Conservation (phyloP, 768 basidiomycete genomes). For the Hortiboletus campestris region DNA sequence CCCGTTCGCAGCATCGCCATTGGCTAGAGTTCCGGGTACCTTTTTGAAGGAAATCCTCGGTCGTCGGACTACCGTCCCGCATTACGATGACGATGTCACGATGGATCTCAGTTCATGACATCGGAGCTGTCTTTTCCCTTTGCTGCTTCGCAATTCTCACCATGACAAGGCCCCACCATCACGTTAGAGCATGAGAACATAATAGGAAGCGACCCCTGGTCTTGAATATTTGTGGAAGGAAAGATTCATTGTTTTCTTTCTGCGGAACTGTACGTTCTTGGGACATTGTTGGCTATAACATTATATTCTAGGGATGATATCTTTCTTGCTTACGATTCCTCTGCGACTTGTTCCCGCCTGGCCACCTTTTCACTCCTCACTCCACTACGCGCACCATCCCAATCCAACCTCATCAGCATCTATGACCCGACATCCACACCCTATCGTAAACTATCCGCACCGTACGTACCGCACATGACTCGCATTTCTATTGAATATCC, state of each 20-base stretch:
- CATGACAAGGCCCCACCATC: constrained; percentile 2
- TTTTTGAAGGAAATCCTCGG: constrained; percentile 68
- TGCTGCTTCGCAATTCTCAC: not conserved
- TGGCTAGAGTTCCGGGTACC: constrained; percentile 56
- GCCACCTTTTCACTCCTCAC: constrained; percentile 11
- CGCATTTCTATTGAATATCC: constrained; percentile 28
- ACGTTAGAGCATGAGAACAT: constrained; percentile 4
- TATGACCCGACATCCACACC: constrained; percentile 23
- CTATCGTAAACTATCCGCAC: constrained; percentile 26
- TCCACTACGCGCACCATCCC: constrained; percentile 4
- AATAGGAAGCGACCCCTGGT: constrained; percentile 6
- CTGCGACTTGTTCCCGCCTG: not conserved
- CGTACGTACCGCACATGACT: constrained; percentile 31
- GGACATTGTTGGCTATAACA: constrained; percentile 37
- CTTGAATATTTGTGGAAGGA: constrained; percentile 22
- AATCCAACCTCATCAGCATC: constrained; percentile 19
- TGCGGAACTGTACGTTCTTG: constrained; percentile 32
- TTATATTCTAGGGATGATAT: constrained; percentile 35
- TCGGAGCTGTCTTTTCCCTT: not conserved
- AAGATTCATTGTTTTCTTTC: constrained; percentile 8
- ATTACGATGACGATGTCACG: constrained; percentile 26
- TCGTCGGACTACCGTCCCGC: constrained; percentile 10
- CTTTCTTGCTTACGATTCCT: constrained; percentile 28
- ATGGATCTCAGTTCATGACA: constrained; percentile 43
- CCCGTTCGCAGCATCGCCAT: constrained; percentile 58